phyloP scores from a whole-genome alignment of 1,284 basidiomycete species.

The Baeospora myosura region DNA sequence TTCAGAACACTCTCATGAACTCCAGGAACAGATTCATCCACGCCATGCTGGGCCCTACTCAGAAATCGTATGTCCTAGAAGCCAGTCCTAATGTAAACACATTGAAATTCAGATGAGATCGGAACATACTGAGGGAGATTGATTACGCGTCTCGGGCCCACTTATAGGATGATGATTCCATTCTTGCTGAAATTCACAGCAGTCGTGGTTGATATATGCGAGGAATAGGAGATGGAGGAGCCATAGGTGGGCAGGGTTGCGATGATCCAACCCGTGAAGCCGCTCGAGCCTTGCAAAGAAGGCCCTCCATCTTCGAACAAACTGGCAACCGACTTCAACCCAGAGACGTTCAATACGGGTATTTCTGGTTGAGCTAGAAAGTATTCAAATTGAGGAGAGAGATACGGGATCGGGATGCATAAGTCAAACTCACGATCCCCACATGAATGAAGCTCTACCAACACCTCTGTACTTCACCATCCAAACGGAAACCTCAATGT shows the following conservation, averaged over 20 bases:
- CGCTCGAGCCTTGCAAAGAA: slow-evolving; percentile 5
- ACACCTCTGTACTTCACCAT: neutral
- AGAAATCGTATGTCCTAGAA: neutral
- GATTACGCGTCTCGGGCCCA: slow-evolving; percentile 6
- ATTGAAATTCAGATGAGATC: neutral
- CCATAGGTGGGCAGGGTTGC: slow-evolving; percentile 23
- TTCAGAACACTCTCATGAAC: neutral
- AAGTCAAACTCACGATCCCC: slow-evolving; percentile 1
- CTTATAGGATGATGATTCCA: slow-evolving; percentile 26
- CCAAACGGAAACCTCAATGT: neutral
- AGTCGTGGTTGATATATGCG: slow-evolving; percentile 22
- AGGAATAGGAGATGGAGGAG: slow-evolving; percentile 27
- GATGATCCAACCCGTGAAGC: slow-evolving; percentile 9
- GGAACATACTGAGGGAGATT: neutral
- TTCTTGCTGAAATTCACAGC: slow-evolving; percentile 18
- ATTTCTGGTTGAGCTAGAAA: slow-evolving; percentile 5
- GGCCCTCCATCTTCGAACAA: slow-evolving; percentile 5
- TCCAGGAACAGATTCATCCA: neutral
- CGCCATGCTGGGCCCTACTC: neutral
- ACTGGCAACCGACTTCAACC: slow-evolving; percentile 9
- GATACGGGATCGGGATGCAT: neutral
- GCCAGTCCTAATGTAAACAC: neutral
- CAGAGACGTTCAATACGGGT: slow-evolving; percentile 12
- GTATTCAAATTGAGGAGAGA: neutral
- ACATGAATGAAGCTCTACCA: neutral